These are phyloP conservation scores for Ophiorrhiza pumila DNA, from an alignment of 257 asterid species.

Conservation along the genomic window DNA sequence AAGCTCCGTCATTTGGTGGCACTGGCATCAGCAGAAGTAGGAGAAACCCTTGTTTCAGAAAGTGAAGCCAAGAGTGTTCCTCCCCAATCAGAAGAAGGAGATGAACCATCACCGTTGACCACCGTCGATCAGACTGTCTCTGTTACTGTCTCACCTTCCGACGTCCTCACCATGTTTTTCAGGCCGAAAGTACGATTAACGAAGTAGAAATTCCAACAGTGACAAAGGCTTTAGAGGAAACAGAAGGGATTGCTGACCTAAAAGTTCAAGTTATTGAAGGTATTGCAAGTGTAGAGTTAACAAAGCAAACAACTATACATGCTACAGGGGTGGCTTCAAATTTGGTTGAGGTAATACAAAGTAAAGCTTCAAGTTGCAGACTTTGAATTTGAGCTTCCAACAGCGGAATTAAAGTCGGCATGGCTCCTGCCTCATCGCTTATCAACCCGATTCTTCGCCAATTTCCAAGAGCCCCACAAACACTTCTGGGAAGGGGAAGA, in stretches of 20 bases:
- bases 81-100: slow-evolving; percentile 27
- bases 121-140: slow-evolving; percentile 62
- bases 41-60: slow-evolving; percentile 19
- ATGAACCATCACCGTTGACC: slow-evolving; percentile 26
- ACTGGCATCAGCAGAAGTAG: slow-evolving; percentile 42
- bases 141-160: slow-evolving; percentile 81
- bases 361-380: slow-evolving; percentile 91
- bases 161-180: slow-evolving; percentile 79
- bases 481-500: no score
- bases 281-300: slow-evolving; percentile 78
- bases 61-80: slow-evolving; percentile 13
- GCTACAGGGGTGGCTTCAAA: slow-evolving; percentile 97
- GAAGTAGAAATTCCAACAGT: slow-evolving; percentile 67
- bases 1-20: slow-evolving; percentile 31
- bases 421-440: no score
- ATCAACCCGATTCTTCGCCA: no score
- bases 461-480: no score
- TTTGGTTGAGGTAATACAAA: slow-evolving; percentile 81
- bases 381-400: slow-evolving; percentile 84
- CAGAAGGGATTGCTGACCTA: slow-evolving; percentile 71
- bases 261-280: slow-evolving; percentile 69
- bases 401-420: no score
- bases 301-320: slow-evolving; percentile 76
- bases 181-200: slow-evolving; percentile 82
- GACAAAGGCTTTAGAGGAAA: slow-evolving; percentile 64